Conservation (phyloP, 345 rosid species). For the Eucalyptus paniculata region DNA sequence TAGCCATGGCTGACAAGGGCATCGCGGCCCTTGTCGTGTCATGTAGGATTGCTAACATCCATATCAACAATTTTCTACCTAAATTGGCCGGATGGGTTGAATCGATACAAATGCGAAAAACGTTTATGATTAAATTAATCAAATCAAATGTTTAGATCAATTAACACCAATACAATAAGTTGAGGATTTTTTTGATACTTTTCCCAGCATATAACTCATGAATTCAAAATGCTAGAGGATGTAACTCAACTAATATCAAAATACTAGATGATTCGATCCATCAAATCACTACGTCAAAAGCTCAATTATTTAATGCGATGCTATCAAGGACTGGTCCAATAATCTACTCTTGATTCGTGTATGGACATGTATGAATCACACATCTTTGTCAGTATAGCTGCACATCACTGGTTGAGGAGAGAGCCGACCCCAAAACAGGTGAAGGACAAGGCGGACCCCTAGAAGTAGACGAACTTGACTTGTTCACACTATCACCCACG, state of each 20-base stretch:
- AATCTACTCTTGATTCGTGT: not conserved
- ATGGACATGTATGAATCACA: not conserved
- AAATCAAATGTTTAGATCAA: too few species aligned
- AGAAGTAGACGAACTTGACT: not conserved
- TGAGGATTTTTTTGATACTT: too few species aligned
- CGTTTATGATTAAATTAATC: too few species aligned
- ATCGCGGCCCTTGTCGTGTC: too few species aligned
- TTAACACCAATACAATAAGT: too few species aligned
- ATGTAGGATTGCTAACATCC: too few species aligned
- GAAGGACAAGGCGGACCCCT: not conserved
- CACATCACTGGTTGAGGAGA: not conserved
- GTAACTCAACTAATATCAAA: not conserved
- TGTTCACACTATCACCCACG: not conserved
- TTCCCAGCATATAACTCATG: too few species aligned
- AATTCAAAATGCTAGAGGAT: not conserved
- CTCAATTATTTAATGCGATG: not conserved
- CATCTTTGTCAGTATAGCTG: not conserved
- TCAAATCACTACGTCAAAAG: not conserved
- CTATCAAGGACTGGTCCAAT: not conserved
- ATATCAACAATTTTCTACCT: fast-evolving
- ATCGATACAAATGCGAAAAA: too few species aligned
- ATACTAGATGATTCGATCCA: not conserved
- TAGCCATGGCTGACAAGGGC: too few species aligned
- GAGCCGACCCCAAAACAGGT: not conserved
- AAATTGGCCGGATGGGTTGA: too few species aligned